These are phyloP conservation scores for Chaetomiaceae sp. DNA, from an alignment of 2,329 filamentous ascomycete genomes.

Conservation along the genomic window DNA sequence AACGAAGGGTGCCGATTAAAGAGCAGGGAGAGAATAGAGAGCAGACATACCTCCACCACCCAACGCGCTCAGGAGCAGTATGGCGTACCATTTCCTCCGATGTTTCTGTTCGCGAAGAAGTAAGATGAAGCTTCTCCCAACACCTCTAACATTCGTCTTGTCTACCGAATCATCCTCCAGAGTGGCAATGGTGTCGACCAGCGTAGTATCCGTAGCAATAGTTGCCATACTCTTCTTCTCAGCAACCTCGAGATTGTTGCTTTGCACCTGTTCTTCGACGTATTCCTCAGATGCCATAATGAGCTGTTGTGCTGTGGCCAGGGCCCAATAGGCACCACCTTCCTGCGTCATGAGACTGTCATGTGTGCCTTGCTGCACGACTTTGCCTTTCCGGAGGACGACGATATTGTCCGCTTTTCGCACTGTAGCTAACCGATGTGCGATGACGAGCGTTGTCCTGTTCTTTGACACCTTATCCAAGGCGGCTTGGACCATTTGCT, in stretches of 20 bases:
- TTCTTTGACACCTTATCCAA: conserved; percentile 29
- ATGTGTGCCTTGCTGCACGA: conserved; percentile 71
- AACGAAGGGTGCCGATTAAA: no score
- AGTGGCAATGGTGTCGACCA: conserved; percentile 23
- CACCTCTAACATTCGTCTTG: conserved; percentile 30
- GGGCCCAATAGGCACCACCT: conserved; percentile 58
- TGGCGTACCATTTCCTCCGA: conserved; percentile 45
- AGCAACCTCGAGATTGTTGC: conserved; percentile 22
- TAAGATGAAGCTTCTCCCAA: conserved; percentile 49
- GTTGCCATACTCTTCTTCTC: conserved; percentile 39
- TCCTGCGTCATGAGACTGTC: conserved; percentile 59
- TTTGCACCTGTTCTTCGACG: conserved; percentile 27
- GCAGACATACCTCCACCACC: conserved; percentile 28
- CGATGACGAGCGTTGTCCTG: conserved; percentile 48
- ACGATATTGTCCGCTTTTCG: conserved; percentile 74
- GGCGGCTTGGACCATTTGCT: conserved; percentile 30
- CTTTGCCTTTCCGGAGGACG: conserved; percentile 64
- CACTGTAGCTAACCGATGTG: conserved; percentile 68
- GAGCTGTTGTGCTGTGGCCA: conserved; percentile 61
- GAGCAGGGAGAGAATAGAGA: no score
- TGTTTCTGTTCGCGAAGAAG: conserved; percentile 51
- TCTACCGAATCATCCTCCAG: conserved; percentile 13
- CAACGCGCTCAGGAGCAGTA: conserved; percentile 43
- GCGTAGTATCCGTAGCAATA: conserved; percentile 39
- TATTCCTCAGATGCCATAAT: conserved; percentile 39